A percentile compares a stretch with the other conserved stretches of the same genome.
These are phyloP conservation scores for Euphorbia lathyris DNA, from an alignment of 345 rosid species.

Conservation along the genomic window DNA sequence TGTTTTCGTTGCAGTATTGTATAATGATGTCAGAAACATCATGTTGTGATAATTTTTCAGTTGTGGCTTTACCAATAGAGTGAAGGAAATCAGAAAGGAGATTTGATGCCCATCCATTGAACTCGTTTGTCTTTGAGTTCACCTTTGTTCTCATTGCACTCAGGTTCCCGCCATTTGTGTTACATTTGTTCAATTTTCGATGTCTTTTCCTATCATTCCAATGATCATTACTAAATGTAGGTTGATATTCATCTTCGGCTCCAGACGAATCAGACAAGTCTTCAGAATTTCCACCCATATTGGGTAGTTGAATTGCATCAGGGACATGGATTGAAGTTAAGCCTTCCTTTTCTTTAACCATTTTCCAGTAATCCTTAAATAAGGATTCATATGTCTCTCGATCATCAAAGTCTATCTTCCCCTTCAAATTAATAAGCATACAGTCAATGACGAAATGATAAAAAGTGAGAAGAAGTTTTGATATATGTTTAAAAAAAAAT, in stretches of 20 bases:
- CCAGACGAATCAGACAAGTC: slow-evolving; percentile 9
- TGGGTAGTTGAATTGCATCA: slow-evolving; percentile 28
- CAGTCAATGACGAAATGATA: slow-evolving; percentile 2
- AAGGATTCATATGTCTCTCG: slow-evolving; percentile 33
- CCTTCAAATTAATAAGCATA: slow-evolving; percentile 23
- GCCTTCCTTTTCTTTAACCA: slow-evolving; percentile 32
- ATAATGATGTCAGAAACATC: slow-evolving; percentile 32
- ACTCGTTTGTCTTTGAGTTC: slow-evolving; percentile 28
- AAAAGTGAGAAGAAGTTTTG: not conserved
- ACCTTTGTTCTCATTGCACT: not conserved
- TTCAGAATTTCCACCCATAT: slow-evolving; percentile 13
- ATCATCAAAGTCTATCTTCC: slow-evolving; percentile 37
- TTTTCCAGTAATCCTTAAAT: slow-evolving; percentile 50
- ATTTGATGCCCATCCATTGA: slow-evolving; percentile 53
- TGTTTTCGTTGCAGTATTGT: slow-evolving; percentile 34
- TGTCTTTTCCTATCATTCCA: not conserved
- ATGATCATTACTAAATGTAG: slow-evolving; percentile 24
- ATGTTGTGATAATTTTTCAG: slow-evolving; percentile 30
- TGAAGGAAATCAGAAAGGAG: slow-evolving; percentile 40
- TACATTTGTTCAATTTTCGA: slow-evolving; percentile 12
- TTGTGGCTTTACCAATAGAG: slow-evolving; percentile 38
- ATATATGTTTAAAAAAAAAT: slow-evolving; percentile 1
- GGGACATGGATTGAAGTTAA: slow-evolving; percentile 31
- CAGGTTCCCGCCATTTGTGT: slow-evolving; percentile 9
- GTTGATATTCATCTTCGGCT: slow-evolving; percentile 17